A percentile compares a stretch with the other conserved stretches of the same genome.
These are phyloP conservation scores for Dryas integrifolia DNA, from an alignment of 331 rosid species.

Conservation along the genomic window DNA sequence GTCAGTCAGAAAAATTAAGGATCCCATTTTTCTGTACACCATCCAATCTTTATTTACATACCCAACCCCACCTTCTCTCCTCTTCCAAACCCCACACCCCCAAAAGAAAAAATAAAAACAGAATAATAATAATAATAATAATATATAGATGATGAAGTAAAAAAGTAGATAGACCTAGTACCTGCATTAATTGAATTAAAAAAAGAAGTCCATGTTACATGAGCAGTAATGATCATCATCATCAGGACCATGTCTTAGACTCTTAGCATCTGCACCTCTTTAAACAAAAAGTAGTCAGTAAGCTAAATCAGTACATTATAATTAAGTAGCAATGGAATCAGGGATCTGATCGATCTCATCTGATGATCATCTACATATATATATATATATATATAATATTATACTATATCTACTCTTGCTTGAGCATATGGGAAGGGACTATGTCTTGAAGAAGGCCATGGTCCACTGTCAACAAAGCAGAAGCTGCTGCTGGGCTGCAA, in stretches of 20 bases:
- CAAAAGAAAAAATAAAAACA: neutral
- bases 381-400: no score
- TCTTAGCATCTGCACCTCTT: constrained; percentile 28
- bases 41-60: constrained; percentile 24
- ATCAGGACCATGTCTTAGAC: constrained; percentile 4
- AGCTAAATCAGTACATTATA: constrained; percentile 24
- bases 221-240: constrained; percentile 2
- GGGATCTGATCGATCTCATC: neutral
- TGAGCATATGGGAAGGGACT: constrained; percentile 69
- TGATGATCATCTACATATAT: neutral
- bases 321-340: constrained; percentile 18
- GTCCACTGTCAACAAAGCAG: constrained; percentile 41
- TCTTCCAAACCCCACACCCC: neutral
- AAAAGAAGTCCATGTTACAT: constrained; percentile 29
- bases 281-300: constrained; percentile 28
- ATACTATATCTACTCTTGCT: constrained; percentile 46
- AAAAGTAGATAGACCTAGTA: constrained; percentile 15
- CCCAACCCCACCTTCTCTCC: constrained; percentile 9
- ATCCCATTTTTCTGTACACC: constrained; percentile 22
- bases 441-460: constrained; percentile 91
- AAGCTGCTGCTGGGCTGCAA: constrained; percentile 41
- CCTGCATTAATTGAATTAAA: constrained; percentile 31
- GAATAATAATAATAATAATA: neutral
- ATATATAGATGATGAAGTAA: neutral
- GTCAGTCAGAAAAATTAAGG: constrained; percentile 38